phyloP scores from a whole-genome alignment of 208 protist species.

The Trypanosoma lewisi region DNA sequence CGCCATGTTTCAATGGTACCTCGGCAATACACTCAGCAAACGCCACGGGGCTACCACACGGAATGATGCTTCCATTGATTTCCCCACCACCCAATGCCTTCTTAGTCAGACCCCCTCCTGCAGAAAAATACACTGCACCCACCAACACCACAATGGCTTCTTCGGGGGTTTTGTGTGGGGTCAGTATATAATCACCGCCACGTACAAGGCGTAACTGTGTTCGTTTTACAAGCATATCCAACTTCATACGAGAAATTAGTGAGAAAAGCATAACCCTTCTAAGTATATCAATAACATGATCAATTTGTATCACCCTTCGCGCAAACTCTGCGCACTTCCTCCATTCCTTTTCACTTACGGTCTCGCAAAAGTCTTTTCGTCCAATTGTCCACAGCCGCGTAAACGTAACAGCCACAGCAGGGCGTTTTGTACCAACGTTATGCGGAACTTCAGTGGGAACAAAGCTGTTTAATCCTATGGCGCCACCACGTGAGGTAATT shows the following conservation, averaged over 20 bases:
- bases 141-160: constrained; percentile 33
- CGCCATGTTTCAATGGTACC: constrained; percentile 23
- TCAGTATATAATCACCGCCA: constrained; percentile 34
- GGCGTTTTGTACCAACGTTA: constrained; percentile 28
- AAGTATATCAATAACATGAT: constrained; percentile 16
- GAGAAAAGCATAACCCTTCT: constrained; percentile 41
- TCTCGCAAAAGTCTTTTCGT: constrained; percentile 18
- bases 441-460: constrained; percentile 33
- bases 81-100: background rate
- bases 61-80: background rate
- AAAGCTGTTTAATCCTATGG: constrained; percentile 56
- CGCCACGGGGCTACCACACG: constrained; percentile 34
- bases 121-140: constrained; percentile 17
- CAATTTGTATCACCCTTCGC: constrained; percentile 17
- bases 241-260: constrained; percentile 24
- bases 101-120: background rate
- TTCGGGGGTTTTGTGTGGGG: constrained; percentile 19
- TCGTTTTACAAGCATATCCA: constrained; percentile 30
- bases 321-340: constrained; percentile 32
- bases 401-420: constrained; percentile 34
- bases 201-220: constrained; percentile 40
- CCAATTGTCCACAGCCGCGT: constrained; percentile 61
- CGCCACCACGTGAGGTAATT: constrained; percentile 14
- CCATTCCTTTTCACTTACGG: constrained; percentile 32
- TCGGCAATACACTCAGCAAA: constrained; percentile 53